phyloP scores from a whole-genome alignment of 1,284 basidiomycete species.

The Stereum hirsutum region DNA sequence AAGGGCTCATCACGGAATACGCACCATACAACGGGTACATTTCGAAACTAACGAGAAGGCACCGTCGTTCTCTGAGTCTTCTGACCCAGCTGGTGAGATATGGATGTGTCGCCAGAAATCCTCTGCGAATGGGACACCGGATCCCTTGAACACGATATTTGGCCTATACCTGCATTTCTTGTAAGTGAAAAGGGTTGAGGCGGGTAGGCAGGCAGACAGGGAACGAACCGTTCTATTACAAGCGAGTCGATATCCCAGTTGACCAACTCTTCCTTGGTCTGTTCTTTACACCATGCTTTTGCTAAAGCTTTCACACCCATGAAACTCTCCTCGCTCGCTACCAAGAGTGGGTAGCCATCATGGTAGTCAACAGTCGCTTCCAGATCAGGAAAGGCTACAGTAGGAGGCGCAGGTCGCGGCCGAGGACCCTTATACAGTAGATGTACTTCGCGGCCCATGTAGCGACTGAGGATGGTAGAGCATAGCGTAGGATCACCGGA shows the following conservation, averaged over 20 bases:
- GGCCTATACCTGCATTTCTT: slow-evolving; percentile 51
- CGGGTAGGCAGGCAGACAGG: background rate
- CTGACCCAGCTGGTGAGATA: slow-evolving; percentile 23
- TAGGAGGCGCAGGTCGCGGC: slow-evolving; percentile 40
- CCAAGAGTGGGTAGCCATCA: slow-evolving; percentile 61
- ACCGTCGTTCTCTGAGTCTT: slow-evolving; percentile 13
- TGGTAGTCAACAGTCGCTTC: slow-evolving; percentile 51
- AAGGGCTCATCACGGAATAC: slow-evolving; percentile 18
- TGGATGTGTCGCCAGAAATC: slow-evolving; percentile 50
- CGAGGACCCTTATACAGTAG: slow-evolving; percentile 59
- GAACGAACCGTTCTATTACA: slow-evolving; percentile 45
- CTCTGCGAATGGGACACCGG: slow-evolving; percentile 36
- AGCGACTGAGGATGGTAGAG: slow-evolving; percentile 46
- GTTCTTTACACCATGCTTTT: slow-evolving; percentile 8
- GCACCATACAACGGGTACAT: slow-evolving; percentile 63
- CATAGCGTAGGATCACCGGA: slow-evolving; percentile 22
- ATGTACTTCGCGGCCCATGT: slow-evolving; percentile 48
- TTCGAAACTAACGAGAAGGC: slow-evolving; percentile 52
- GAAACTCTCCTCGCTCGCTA: slow-evolving; percentile 60
- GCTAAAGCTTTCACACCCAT: slow-evolving; percentile 34
- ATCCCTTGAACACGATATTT: slow-evolving; percentile 59
- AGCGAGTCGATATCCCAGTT: slow-evolving; percentile 47
- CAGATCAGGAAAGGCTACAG: slow-evolving; percentile 44
- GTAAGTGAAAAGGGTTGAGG: background rate
- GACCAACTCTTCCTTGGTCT: slow-evolving; percentile 42